Percentiles rank a stretch among this genome's conserved stretches.
phyloP scores from a whole-genome alignment of 1,284 basidiomycete genomes.

The Papiliotrema nemorosa region DNA sequence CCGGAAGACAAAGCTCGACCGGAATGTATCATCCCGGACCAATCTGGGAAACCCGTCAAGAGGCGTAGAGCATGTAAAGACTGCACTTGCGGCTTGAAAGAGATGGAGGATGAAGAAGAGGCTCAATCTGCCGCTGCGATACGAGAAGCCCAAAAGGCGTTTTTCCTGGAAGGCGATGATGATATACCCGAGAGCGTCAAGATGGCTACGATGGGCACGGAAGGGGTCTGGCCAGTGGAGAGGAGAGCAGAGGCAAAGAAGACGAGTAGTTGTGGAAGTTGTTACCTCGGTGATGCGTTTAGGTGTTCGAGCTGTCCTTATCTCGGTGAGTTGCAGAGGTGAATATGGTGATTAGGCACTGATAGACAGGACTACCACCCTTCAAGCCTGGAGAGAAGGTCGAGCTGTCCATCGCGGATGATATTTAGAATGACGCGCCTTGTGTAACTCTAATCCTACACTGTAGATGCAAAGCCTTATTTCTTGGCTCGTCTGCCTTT shows the following conservation, averaged over 20 bases:
- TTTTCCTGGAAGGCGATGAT: conserved; percentile 48
- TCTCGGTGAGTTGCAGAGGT: conserved; percentile 63
- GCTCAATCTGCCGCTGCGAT: conserved; percentile 47
- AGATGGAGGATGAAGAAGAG: conserved; percentile 77
- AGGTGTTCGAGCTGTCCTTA: conserved; percentile 94
- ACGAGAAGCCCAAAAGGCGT: conserved; percentile 36
- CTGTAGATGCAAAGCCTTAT: too few relatives aligned
- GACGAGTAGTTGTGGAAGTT: conserved; percentile 95
- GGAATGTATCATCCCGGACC: conserved; percentile 45
- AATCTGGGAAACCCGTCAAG: conserved; percentile 47
- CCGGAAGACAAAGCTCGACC: conserved; percentile 53
- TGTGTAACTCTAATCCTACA: too few relatives aligned
- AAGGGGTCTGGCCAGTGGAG: conserved; percentile 52
- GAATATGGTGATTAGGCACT: conserved; percentile 7
- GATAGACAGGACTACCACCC: conserved; percentile 71
- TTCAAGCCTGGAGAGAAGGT: conserved; percentile 99
- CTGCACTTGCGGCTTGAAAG: conserved; percentile 89
- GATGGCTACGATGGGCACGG: conserved; percentile 39
- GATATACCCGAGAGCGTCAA: conserved; percentile 45
- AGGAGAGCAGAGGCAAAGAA: conserved; percentile 62
- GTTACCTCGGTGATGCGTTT: conserved; percentile 97
- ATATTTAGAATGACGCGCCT: conserved; percentile 53
- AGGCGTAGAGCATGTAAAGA: conserved; percentile 76
- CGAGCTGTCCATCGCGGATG: conserved; percentile 72
- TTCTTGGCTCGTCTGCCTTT: too few relatives aligned